Conservation (phyloP, 257 asterid genomes). For the Misopates orontium region DNA sequence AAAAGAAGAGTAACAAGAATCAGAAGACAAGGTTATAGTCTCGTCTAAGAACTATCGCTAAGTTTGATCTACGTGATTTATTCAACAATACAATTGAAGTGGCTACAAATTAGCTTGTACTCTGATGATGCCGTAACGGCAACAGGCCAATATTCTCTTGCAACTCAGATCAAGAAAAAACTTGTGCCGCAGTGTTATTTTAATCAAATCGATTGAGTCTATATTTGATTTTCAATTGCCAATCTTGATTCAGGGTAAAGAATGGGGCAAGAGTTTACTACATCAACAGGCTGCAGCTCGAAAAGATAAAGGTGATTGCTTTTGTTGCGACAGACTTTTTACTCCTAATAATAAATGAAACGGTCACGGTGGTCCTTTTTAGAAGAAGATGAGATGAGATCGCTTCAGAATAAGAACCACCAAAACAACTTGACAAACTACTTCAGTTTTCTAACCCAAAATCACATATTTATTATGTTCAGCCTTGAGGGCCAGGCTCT, state of each 20-base stretch:
- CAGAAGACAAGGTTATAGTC: conserved; percentile 13
- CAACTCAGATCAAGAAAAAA: neutral
- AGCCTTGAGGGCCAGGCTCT: no score
- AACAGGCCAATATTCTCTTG: neutral
- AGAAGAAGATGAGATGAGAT: no score
- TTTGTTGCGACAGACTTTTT: no score
- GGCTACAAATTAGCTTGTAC: conserved; percentile 11
- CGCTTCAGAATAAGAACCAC: no score
- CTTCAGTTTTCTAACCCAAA: no score
- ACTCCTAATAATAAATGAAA: no score
- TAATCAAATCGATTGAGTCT: neutral
- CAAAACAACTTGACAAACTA: no score
- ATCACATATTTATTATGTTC: no score
- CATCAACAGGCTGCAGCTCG: no score
- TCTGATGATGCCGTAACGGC: conserved; percentile 2
- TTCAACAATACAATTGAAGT: conserved; percentile 9
- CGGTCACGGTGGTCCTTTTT: no score
- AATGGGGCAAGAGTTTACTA: no score
- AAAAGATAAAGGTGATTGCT: no score
- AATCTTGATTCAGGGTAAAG: neutral
- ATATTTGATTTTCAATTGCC: neutral
- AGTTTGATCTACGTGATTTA: neutral
- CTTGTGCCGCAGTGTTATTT: conserved; percentile 4
- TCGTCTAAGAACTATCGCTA: neutral
- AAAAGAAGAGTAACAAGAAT: neutral